Evolutionary conservation across 2,329 filamentous ascomycete genomes (phyloP), one percentile per base, ranked within the genome.

Genomic region (Zymoseptoria passerinii): DNA sequence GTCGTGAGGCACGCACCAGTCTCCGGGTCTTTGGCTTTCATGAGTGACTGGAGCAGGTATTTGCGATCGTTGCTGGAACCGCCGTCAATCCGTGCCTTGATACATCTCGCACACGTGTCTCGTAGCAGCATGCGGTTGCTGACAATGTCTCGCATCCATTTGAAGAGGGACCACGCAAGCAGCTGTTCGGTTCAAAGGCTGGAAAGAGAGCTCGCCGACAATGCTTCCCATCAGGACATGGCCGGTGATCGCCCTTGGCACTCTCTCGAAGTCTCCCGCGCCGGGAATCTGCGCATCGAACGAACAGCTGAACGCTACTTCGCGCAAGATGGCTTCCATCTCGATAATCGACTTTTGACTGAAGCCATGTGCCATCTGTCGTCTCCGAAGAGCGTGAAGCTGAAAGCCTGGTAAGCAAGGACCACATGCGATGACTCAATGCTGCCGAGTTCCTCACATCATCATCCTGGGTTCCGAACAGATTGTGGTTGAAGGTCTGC

Each of bases 281-380:
- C 50, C 50, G 2, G 50, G 50, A 8, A 40, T 50, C 44, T 60
- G 58, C 13, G 48, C 50, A 2, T 52, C 52, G 48, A 57, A 57
- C 1, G 51, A 16, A 16, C 56, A 44, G 35, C 49, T 49, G 50
- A 56, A 59, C 8, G 53, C 53, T 19, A 52, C 28, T 10, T 51
- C 50, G 10, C 53, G 49, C 19, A 61, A 44, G 20, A 59, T 52
- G 18, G 28, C 23, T 44, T 59, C 57, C 13, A 51, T 51, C 7
- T 48, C 27, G 6, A 28, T 18, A 16, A 59, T 40, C 1, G 53
- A 55, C 8, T 35, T 52, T 20, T 51, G 52, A 8, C 53, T 40
- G 53, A 59, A 55, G 5, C 40, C 44, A 13, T 54, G 20, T 7
- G 23, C 48, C 3, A 59, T 20, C n/a, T 49, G 35, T 23, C 57